These are phyloP conservation scores for Penicillium bovifimosum DNA, from an alignment of 495 filamentous ascomycete genomes.

Conservation along the genomic window DNA sequence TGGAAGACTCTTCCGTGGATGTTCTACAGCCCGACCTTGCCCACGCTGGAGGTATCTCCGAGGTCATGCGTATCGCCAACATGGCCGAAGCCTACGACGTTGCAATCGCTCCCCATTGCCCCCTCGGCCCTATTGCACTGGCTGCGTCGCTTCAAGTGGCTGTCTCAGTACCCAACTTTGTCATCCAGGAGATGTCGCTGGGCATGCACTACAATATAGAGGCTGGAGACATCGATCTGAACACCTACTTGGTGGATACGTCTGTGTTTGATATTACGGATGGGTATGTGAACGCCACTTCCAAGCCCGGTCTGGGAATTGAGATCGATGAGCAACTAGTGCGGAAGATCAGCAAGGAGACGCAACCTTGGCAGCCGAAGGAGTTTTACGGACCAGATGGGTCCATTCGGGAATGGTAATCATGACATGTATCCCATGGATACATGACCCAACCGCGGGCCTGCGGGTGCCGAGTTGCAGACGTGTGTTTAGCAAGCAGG, in stretches of 20 bases:
- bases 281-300: constrained; percentile 61
- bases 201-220: constrained; percentile 77
- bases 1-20: constrained; percentile 65
- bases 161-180: constrained; percentile 63
- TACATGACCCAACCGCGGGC: no score
- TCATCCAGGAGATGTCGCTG: constrained; percentile 76
- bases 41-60: constrained; percentile 74
- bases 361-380: constrained; percentile 54
- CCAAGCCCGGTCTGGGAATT: constrained; percentile 65
- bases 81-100: constrained; percentile 79
- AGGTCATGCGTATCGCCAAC: constrained; percentile 62
- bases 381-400: constrained; percentile 69
- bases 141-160: constrained; percentile 70
- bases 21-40: constrained; percentile 73
- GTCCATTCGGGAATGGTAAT: constrained; percentile 68
- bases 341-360: constrained; percentile 46
- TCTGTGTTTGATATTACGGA: constrained; percentile 59
- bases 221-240: constrained; percentile 58
- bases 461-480: no score
- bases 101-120: constrained; percentile 73
- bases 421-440: background rate
- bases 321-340: constrained; percentile 68
- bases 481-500: no score
- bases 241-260: constrained; percentile 61
- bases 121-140: constrained; percentile 69